These are phyloP conservation scores for Rhizophagus sp. DNA, from an alignment of 192 early-diverging fungal species.

Conservation along the genomic window DNA sequence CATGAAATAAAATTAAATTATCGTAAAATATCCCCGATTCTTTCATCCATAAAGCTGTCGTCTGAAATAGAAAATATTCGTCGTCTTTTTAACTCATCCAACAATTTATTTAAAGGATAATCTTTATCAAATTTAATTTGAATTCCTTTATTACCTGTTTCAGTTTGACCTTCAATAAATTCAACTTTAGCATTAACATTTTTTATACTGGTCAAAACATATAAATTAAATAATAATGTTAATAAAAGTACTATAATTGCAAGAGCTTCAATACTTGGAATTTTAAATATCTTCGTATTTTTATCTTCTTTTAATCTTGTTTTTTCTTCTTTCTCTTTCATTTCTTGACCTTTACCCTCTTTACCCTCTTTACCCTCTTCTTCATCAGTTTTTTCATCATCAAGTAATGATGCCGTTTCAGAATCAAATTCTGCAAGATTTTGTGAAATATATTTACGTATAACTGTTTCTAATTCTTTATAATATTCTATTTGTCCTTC, in stretches of 20 bases:
- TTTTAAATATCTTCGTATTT: background rate
- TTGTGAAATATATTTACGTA: background rate
- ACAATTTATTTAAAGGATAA: background rate
- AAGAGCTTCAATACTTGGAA: background rate
- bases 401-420: background rate
- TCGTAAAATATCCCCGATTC: no score
- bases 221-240: background rate
- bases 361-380: background rate
- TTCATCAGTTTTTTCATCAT: background rate
- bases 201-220: background rate
- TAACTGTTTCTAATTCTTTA: conserved; percentile 39
- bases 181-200: background rate
- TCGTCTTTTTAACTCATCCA: background rate
- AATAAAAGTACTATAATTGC: background rate
- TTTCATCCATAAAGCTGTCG: no score
- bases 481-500: conserved; percentile 50
- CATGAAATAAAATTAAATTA: no score
- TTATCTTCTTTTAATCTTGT: no score
- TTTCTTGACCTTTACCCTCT: background rate
- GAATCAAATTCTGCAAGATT: background rate
- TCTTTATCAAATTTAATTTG: background rate
- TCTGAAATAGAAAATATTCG: background rate
- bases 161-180: background rate
- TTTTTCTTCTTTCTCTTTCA: no score
- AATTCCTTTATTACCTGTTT: background rate